phyloP scores from a whole-genome alignment of 371 early-diverging fungal genomes.

The Dichotomocladium elegans region DNA sequence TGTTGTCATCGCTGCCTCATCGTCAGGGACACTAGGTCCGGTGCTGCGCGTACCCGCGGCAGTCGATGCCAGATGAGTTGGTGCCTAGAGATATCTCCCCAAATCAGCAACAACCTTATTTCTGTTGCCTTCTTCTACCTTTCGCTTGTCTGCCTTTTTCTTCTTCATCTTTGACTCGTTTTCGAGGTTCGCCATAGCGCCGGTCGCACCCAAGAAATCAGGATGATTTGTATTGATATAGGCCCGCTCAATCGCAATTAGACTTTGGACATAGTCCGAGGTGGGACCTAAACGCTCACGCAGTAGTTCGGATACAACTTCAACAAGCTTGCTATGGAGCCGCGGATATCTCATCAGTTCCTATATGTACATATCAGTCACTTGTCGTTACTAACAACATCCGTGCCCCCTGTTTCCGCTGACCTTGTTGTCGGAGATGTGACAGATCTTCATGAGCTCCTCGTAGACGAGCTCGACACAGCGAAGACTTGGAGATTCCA shows the following conservation, averaged over 20 bases:
- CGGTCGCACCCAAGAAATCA: constrained; percentile 84
- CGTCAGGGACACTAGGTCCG: constrained; percentile 3
- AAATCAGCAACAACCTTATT: too few species aligned
- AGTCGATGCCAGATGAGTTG: constrained; percentile 8
- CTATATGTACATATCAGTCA: too few species aligned
- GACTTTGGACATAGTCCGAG: constrained; percentile 73
- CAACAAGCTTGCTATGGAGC: constrained; percentile 77
- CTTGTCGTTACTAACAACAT: too few species aligned
- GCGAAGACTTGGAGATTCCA: constrained; percentile 80
- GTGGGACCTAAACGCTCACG: constrained; percentile 80
- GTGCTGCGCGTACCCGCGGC: constrained; percentile 7
- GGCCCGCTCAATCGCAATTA: constrained; percentile 86
- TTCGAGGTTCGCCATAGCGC: constrained; percentile 69
- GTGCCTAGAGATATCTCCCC: neutral
- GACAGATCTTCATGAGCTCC: constrained; percentile 86
- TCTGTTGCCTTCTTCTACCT: neutral
- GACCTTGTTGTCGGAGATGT: constrained; percentile 76
- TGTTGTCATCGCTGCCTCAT: neutral
- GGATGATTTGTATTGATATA: constrained; percentile 96
- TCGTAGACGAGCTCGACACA: constrained; percentile 87
- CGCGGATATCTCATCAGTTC: constrained; percentile 80
- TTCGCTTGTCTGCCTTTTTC: constrained; percentile 21
- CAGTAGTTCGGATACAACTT: constrained; percentile 77
- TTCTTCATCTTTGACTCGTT: constrained; percentile 51
- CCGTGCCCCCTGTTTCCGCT: too few species aligned